Percentiles rank a stretch among this genome's conserved stretches.
Conservation (phyloP, 2,329 filamentous ascomycete species). For the Teratosphaeriaceae sp. region DNA sequence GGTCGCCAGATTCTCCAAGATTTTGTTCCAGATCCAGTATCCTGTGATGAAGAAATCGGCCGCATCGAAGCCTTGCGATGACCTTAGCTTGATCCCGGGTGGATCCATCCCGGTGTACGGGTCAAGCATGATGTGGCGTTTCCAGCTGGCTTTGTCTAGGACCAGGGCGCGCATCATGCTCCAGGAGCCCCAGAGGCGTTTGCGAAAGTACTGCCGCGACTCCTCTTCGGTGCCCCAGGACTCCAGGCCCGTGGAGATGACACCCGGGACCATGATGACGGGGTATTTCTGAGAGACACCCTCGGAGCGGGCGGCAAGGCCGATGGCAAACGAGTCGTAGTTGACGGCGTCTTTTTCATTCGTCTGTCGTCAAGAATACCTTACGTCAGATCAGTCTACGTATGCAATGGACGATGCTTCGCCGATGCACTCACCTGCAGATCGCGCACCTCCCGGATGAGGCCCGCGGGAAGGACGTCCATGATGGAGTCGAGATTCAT, state of each 20-base stretch:
- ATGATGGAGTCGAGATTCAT: slow-evolving; percentile 78
- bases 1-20: slow-evolving; percentile 90
- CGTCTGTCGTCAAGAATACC: slow-evolving; percentile 48
- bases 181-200: slow-evolving; percentile 95
- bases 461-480: slow-evolving; percentile 78
- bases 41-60: slow-evolving; percentile 86
- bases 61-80: slow-evolving; percentile 94
- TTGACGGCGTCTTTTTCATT: slow-evolving; percentile 81
- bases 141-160: slow-evolving; percentile 90
- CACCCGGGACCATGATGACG: slow-evolving; percentile 94
- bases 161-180: slow-evolving; percentile 97
- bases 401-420: not conserved
- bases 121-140: slow-evolving; percentile 94
- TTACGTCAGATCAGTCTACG: slow-evolving; percentile 20
- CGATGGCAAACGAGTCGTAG: slow-evolving; percentile 92
- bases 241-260: slow-evolving; percentile 94
- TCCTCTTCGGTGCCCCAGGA: slow-evolving; percentile 88
- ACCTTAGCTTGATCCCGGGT: slow-evolving; percentile 79
- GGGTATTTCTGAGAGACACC: slow-evolving; percentile 78
- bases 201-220: slow-evolving; percentile 87
- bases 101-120: slow-evolving; percentile 87
- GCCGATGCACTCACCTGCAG: slow-evolving; percentile 56
- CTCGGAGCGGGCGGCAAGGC: slow-evolving; percentile 71
- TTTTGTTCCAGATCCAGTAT: slow-evolving; percentile 99
- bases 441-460: slow-evolving; percentile 80